Evolutionary conservation across 208 protist species (phyloP).

Genomic region (Trypanosoma lewisi): DNA sequence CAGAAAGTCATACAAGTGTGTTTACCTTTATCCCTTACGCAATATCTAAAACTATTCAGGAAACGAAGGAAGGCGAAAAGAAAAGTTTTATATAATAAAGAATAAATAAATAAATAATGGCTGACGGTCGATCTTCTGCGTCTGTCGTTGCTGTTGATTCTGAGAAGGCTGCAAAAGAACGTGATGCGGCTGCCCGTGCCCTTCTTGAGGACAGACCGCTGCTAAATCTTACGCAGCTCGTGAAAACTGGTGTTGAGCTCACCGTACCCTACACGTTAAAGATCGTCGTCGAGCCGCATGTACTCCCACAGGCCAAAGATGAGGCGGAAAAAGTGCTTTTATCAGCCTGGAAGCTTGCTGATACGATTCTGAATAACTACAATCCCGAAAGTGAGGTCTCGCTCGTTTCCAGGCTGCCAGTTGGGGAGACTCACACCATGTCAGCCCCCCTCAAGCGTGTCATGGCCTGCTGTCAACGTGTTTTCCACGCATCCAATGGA

Average conservation of each 20-base stretch:
- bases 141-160: slow-evolving; percentile 62
- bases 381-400: slow-evolving; percentile 57
- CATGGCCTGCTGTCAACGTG: slow-evolving; percentile 34
- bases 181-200: slow-evolving; percentile 59
- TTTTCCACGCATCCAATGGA: slow-evolving; percentile 33
- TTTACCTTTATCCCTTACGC: too few relatives aligned
- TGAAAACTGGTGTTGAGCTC: slow-evolving; percentile 58
- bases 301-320: too few relatives aligned
- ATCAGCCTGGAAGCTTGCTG: too few relatives aligned
- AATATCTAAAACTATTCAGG: too few relatives aligned
- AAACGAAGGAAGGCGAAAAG: too few relatives aligned
- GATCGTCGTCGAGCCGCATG: slow-evolving; percentile 14
- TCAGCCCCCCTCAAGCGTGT: slow-evolving; percentile 32
- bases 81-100: too few relatives aligned
- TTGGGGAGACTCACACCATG: slow-evolving; percentile 35
- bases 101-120: too few relatives aligned
- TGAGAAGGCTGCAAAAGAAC: slow-evolving; percentile 47
- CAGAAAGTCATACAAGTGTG: too few relatives aligned
- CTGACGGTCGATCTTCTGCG: slow-evolving; percentile 44
- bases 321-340: too few relatives aligned
- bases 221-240: too few relatives aligned
- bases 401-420: slow-evolving; percentile 24
- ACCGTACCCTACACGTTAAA: slow-evolving; percentile 75
- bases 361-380: slow-evolving; percentile 32
- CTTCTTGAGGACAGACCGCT: too few relatives aligned